phyloP scores from a whole-genome alignment of 768 basidiomycete species.

The Serendipita sp. region DNA sequence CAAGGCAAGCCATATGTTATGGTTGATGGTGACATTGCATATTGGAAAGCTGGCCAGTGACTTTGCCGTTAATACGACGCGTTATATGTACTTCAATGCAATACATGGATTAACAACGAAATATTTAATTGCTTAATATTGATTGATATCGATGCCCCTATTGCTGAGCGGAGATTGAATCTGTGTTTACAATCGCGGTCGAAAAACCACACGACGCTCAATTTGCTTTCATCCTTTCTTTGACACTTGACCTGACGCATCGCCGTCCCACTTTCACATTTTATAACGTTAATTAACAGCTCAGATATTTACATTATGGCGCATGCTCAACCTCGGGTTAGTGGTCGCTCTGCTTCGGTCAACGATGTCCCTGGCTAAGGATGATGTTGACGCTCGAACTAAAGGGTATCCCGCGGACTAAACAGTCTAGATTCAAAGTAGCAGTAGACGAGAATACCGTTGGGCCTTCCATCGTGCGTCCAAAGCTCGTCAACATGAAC shows the following conservation, averaged over 20 bases:
- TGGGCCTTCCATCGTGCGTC: neutral
- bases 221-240: neutral
- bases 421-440: slow-evolving; percentile 2
- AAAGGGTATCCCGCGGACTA: neutral
- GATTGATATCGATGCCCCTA: no score
- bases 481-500: neutral
- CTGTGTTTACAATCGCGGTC: neutral
- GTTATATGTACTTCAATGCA: neutral
- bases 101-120: no score
- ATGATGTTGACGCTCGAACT: neutral
- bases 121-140: no score
- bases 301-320: neutral
- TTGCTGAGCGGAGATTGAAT: neutral
- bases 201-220: neutral
- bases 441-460: neutral
- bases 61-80: neutral
- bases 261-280: neutral
- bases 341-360: neutral
- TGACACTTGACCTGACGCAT: neutral
- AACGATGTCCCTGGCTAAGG: neutral
- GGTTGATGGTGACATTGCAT: slow-evolving; percentile 79
- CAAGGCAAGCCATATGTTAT: slow-evolving; percentile 95
- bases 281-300: neutral
- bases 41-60: slow-evolving; percentile 68
- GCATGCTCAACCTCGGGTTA: neutral